A percentile compares a stretch with the other conserved stretches of the same genome.
Evolutionary conservation across 139 green algal genomes (phyloP).

Genomic region (Chlamydomonas applanata): DNA sequence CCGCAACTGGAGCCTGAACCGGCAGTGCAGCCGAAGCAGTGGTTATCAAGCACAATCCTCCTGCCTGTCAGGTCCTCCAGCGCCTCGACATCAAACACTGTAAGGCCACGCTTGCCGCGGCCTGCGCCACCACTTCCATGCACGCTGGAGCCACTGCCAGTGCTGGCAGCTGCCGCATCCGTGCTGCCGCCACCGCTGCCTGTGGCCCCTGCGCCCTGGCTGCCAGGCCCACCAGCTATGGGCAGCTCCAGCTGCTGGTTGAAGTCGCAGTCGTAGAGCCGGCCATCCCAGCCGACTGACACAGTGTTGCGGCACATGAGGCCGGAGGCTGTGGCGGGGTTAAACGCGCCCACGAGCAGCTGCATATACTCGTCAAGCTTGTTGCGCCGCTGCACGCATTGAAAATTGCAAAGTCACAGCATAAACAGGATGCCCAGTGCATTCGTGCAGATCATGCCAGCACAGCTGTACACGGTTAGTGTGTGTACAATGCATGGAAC

Average conservation of each 20-base stretch:
- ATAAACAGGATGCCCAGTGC: too few relatives aligned
- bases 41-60: slow-evolving; percentile 74
- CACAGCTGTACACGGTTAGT: too few relatives aligned
- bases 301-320: slow-evolving; percentile 86
- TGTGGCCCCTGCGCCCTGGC: not conserved
- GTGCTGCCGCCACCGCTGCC: slow-evolving; percentile 10
- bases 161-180: not conserved
- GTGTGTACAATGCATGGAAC: too few relatives aligned
- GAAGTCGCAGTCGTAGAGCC: slow-evolving; percentile 97
- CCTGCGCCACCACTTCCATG: too few relatives aligned
- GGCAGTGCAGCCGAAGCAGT: slow-evolving; percentile 97
- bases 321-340: slow-evolving; percentile 63
- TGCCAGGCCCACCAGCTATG: slow-evolving; percentile 8
- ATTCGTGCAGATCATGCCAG: too few relatives aligned
- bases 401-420: too few relatives aligned
- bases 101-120: slow-evolving; percentile 25
- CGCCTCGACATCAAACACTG: slow-evolving; percentile 79
- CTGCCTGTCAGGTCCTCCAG: slow-evolving; percentile 71
- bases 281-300: slow-evolving; percentile 87
- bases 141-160: too few relatives aligned
- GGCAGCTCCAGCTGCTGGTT: slow-evolving; percentile 95
- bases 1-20: slow-evolving; percentile 79
- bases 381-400: slow-evolving; percentile 6
- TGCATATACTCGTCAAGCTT: slow-evolving; percentile 84
- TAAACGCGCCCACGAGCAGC: slow-evolving; percentile 86